These are phyloP conservation scores for Rutstroemia sp. DNA, from an alignment of 2,329 filamentous ascomycete genomes.

Conservation along the genomic window DNA sequence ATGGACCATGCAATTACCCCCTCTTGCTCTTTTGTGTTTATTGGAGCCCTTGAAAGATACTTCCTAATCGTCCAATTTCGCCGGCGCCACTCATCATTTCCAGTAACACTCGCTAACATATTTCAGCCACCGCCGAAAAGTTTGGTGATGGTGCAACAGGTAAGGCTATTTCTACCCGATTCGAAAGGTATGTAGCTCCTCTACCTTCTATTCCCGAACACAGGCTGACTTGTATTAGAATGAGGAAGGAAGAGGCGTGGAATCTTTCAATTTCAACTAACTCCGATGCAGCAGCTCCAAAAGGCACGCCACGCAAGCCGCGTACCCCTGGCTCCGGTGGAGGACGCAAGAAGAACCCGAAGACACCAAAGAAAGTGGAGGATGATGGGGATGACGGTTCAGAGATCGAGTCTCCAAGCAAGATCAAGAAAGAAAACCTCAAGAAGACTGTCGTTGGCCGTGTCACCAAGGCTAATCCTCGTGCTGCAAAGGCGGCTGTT, in stretches of 20 bases:
- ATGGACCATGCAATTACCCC: neutral
- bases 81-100: constrained; percentile 9
- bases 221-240: neutral
- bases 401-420: constrained; percentile 9
- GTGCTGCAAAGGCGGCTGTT: neutral
- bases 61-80: constrained; percentile 11
- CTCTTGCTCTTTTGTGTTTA: neutral
- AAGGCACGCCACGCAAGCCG: neutral
- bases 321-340: neutral
- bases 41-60: neutral
- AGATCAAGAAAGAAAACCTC: constrained; percentile 13
- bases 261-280: constrained; percentile 14
- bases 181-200: constrained; percentile 16
- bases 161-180: constrained; percentile 25
- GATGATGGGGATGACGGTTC: constrained; percentile 15
- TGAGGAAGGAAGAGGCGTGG: constrained; percentile 21
- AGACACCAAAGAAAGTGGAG: neutral
- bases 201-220: neutral
- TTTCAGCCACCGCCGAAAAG: constrained; percentile 23
- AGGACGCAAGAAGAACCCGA: constrained; percentile 1
- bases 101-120: constrained; percentile 20
- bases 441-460: constrained; percentile 21
- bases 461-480: constrained; percentile 11
- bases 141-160: constrained; percentile 23
- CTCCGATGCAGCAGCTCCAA: constrained; percentile 2